A percentile compares a stretch with the other conserved stretches of the same genome.
These are phyloP conservation scores for Hyaloscypha finlandica DNA, from an alignment of 495 filamentous ascomycete species.

Conservation along the genomic window DNA sequence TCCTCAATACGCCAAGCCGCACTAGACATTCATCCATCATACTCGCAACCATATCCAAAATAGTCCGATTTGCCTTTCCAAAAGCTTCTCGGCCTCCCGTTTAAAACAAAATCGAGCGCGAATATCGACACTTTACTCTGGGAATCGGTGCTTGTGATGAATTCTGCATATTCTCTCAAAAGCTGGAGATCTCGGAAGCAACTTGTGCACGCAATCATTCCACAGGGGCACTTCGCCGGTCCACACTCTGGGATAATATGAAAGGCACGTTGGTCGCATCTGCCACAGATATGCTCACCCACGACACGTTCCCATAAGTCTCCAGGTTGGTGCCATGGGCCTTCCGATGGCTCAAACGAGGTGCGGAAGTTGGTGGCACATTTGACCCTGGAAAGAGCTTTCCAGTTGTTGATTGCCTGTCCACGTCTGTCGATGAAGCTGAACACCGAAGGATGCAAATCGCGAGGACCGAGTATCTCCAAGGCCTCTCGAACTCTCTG, in stretches of 20 bases:
- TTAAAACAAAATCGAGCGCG: slow-evolving; percentile 15
- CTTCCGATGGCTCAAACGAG: slow-evolving; percentile 10
- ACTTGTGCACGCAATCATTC: slow-evolving; percentile 20
- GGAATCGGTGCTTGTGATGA: slow-evolving; percentile 5
- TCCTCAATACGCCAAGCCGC: background rate
- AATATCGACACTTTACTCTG: slow-evolving; percentile 13
- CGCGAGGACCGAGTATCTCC: slow-evolving; percentile 23
- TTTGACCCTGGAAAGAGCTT: slow-evolving; percentile 20
- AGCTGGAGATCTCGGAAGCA: slow-evolving; percentile 24
- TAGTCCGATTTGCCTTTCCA: background rate
- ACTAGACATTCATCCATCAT: background rate
- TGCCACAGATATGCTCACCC: slow-evolving; percentile 25
- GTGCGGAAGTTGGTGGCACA: slow-evolving; percentile 1
- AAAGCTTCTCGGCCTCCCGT: background rate
- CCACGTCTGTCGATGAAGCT: slow-evolving; percentile 20
- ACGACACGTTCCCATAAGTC: slow-evolving; percentile 21
- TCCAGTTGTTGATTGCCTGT: slow-evolving; percentile 23
- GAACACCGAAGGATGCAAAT: slow-evolving; percentile 21
- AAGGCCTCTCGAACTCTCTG: slow-evolving; percentile 16
- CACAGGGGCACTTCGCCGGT: slow-evolving; percentile 25
- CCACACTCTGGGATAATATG: slow-evolving; percentile 26
- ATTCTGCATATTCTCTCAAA: slow-evolving; percentile 24
- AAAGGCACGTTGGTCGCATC: slow-evolving; percentile 23
- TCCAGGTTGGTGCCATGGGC: slow-evolving; percentile 24
- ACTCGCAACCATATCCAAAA: background rate